A percentile compares a stretch with the other conserved stretches of the same genome.
These are phyloP conservation scores for Davidsoniella virescens DNA, from an alignment of 2,329 filamentous ascomycete genomes.

Conservation along the genomic window DNA sequence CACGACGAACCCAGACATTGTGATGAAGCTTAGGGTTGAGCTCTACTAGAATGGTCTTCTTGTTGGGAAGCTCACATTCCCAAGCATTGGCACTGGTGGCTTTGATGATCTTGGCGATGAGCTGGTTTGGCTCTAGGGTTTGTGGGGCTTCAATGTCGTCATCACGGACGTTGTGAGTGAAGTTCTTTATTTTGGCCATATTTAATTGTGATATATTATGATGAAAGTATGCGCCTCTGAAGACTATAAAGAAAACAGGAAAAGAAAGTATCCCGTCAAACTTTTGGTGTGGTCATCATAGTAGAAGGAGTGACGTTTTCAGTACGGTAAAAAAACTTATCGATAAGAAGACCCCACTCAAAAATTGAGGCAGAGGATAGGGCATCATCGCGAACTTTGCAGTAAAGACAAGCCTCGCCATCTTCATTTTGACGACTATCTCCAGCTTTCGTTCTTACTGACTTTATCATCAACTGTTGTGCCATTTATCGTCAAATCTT, in stretches of 20 bases:
- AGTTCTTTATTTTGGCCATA: slow-evolving; percentile 13
- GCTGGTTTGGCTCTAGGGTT: slow-evolving; percentile 31
- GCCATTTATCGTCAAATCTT: background rate
- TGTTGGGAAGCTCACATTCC: slow-evolving; percentile 54
- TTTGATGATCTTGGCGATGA: slow-evolving; percentile 62
- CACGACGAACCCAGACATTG: slow-evolving; percentile 83
- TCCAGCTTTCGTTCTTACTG: background rate
- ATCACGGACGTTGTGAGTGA: slow-evolving; percentile 10
- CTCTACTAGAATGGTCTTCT: slow-evolving; percentile 56
- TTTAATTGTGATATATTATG: background rate
- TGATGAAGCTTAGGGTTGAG: slow-evolving; percentile 74
- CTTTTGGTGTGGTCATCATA: background rate
- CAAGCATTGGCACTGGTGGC: slow-evolving; percentile 84
- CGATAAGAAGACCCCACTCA: slow-evolving; percentile 9
- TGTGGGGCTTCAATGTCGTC: slow-evolving; percentile 9
- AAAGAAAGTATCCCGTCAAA: background rate
- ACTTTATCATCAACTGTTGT: background rate
- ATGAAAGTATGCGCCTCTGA: background rate
- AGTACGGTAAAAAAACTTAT: slow-evolving; percentile 4
- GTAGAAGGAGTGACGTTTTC: background rate
- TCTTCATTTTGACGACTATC: background rate
- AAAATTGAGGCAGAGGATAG: background rate
- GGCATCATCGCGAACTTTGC: background rate
- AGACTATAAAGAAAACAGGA: background rate
- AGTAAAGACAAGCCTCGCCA: background rate